Evolutionary conservation across 441 rosid species (phyloP), one percentile per base, ranked within the genome.

Genomic region (Hura crepitans): DNA sequence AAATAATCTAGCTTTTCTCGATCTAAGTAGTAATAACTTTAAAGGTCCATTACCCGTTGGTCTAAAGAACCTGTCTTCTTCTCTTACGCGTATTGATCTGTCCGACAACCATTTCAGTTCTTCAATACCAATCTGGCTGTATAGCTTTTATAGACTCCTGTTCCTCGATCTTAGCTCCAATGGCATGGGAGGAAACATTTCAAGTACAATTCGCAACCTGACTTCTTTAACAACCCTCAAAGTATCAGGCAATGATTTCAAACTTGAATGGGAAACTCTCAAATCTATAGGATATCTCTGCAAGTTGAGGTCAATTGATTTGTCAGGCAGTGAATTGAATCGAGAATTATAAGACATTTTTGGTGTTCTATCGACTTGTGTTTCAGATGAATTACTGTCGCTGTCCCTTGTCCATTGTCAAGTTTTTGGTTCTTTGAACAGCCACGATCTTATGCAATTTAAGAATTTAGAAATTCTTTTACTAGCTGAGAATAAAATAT

Each of bases 71-170:
- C 7, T 81, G 45, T 31, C 45, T 22, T 70, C 67, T 43, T 76
- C 72, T 35, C 79, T 82, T 62, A 58, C 10, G 39, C 14, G 61
- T 33, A 81, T 82, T 56, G 74, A 20, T 31, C 53, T 82, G 11
- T 12, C 51, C 31, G 0, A 4, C 0, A 77, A 77, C 47, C 0
- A 0, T 5, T 72, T 79, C 47, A 72, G 39, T 70, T 77, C 83
- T 3, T 73, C 75, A 0, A 11, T 74, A 15, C 79, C 82, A 0
- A 9, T 23, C 2, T 72, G 70, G 78, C 5, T 71, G 7, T 25
- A 27, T 39, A 35, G 39, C 12, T 73, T 79, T 14, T 70, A 14
- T n/a, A 47, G 54, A 17, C 76, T 77, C 0, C 53, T 69, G 31
- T 3, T 62, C 23, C 60, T 77, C 10, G 7, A 33, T 7, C 53